Percentiles rank a stretch among this genome's conserved stretches.
Conservation (phyloP, 257 asterid genomes). For the Capsicum pubescens region DNA sequence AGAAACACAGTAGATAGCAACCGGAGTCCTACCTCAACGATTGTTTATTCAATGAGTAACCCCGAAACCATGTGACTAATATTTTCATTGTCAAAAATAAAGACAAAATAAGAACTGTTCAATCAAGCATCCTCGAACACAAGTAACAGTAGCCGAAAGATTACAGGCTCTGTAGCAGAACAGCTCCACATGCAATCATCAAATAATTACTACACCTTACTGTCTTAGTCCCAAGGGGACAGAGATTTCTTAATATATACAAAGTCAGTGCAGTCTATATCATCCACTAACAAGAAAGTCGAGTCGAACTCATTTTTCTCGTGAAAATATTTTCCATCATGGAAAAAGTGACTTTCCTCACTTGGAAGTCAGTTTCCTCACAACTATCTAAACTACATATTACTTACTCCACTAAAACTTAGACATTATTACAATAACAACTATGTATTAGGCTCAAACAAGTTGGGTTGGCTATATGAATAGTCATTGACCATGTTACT, state of each 20-base stretch:
- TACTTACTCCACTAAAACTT: background rate
- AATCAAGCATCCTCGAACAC: background rate
- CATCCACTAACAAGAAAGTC: background rate
- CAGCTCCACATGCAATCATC: constrained; percentile 19
- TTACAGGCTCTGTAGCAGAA: background rate
- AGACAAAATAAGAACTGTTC: background rate
- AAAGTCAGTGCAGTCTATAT: background rate
- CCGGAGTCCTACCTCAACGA: background rate
- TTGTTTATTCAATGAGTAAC: background rate
- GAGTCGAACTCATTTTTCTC: background rate
- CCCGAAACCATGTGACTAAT: background rate
- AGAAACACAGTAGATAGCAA: background rate
- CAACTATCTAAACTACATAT: background rate
- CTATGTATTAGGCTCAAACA: background rate
- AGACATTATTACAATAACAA: background rate
- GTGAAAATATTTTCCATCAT: constrained; percentile 3
- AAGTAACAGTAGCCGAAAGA: background rate
- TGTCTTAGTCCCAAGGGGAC: background rate
- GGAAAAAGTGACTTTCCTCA: background rate
- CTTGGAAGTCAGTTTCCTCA: background rate
- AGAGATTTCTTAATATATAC: background rate
- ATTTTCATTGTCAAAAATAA: background rate
- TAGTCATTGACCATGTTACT: background rate
- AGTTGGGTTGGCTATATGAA: background rate
- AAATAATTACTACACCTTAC: background rate